phyloP scores from a whole-genome alignment of 495 filamentous ascomycete species.

The Glonium stellatum region DNA sequence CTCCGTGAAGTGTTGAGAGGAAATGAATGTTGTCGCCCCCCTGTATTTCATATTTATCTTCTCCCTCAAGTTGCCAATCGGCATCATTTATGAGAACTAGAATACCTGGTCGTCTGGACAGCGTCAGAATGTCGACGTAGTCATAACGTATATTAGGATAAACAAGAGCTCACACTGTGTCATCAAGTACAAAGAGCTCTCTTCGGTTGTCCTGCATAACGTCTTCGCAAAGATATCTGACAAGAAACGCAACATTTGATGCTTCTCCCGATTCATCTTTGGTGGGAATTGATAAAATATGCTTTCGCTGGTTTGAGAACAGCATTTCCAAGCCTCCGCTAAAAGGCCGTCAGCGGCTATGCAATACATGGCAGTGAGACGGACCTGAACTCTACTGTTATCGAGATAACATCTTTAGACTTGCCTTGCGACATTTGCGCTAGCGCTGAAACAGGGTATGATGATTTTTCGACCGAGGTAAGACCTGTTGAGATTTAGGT shows the following conservation, averaged over 20 bases:
- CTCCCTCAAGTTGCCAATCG: constrained; percentile 97
- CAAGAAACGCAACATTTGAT: constrained; percentile 67
- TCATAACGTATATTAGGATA: neutral
- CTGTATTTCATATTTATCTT: constrained; percentile 80
- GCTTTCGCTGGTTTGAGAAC: constrained; percentile 73
- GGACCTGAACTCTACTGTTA: constrained; percentile 73
- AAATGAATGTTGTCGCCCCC: constrained; percentile 83
- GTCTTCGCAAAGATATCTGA: constrained; percentile 72
- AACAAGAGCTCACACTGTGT: constrained; percentile 64
- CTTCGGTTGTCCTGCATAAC: constrained; percentile 78
- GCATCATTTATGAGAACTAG: constrained; percentile 95
- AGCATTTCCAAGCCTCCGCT: constrained; percentile 95
- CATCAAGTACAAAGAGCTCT: constrained; percentile 84
- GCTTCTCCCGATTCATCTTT: constrained; percentile 49
- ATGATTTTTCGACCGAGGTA: neutral
- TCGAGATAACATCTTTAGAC: constrained; percentile 36
- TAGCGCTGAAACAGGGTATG: neutral
- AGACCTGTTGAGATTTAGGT: too few relatives aligned
- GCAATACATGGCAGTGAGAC: constrained; percentile 16
- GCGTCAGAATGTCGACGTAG: constrained; percentile 7
- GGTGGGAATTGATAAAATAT: constrained; percentile 61
- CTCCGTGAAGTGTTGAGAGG: constrained; percentile 95
- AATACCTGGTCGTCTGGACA: constrained; percentile 80
- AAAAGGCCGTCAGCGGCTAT: constrained; percentile 1
- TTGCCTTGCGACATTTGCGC: constrained; percentile 8